Percentiles rank a stretch among this genome's conserved stretches.
These are phyloP conservation scores for Capronia epimyces DNA, from an alignment of 2,329 filamentous ascomycete species.

Conservation along the genomic window DNA sequence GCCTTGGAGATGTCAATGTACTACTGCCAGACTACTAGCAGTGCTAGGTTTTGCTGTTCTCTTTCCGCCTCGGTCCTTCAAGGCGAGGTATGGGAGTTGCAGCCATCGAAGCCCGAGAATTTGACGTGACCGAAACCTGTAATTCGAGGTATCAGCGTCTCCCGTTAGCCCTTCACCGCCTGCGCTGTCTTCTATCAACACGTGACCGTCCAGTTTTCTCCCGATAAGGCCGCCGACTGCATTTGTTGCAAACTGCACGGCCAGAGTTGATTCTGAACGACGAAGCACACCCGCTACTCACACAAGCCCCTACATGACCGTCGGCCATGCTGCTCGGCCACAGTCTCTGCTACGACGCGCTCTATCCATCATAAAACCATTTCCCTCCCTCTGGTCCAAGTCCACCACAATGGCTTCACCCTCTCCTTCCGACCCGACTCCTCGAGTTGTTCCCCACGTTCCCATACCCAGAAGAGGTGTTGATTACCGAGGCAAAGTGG, in stretches of 20 bases:
- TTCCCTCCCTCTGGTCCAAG: constrained; percentile 1
- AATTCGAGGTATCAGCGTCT: not conserved
- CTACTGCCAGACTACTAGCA: too few species aligned
- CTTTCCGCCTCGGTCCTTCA: constrained; percentile 10
- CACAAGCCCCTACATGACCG: constrained; percentile 17
- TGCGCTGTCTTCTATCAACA: constrained; percentile 1
- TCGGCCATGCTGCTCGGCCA: constrained; percentile 25
- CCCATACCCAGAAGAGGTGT: constrained; percentile 83
- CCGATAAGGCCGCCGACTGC: not conserved
- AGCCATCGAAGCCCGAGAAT: not conserved
- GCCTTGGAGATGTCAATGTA: not conserved
- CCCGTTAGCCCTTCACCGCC: constrained; percentile 9
- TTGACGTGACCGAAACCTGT: constrained; percentile 1
- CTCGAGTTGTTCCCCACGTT: constrained; percentile 53
- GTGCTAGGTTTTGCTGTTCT: too few species aligned
- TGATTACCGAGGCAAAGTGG: constrained; percentile 88
- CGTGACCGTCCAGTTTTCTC: not conserved
- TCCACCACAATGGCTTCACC: constrained; percentile 10
- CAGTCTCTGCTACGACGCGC: constrained; percentile 26
- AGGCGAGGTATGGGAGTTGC: not conserved
- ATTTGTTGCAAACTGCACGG: constrained; percentile 4
- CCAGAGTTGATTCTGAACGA: not conserved
- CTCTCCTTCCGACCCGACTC: not conserved
- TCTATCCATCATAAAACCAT: constrained; percentile 20
- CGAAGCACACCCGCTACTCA: constrained; percentile 2